phyloP scores from a whole-genome alignment of 805 yeast species.

The Cyberlindnera amylophila region DNA sequence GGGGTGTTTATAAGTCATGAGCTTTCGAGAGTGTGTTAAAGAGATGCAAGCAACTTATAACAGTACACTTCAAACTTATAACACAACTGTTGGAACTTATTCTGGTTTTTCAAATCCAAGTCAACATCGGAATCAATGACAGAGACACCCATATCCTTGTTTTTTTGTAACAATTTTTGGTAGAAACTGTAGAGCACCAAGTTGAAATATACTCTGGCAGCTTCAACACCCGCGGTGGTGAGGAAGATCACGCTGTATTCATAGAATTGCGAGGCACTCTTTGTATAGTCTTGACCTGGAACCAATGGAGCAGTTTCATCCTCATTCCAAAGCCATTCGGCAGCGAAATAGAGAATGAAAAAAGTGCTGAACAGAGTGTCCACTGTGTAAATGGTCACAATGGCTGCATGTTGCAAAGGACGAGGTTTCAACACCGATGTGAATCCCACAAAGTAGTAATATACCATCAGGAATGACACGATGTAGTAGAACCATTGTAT shows the following conservation, averaged over 20 bases:
- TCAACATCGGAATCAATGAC: conserved; percentile 32
- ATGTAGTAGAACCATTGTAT: conserved; percentile 81
- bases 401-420: conserved; percentile 57
- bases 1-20: neutral
- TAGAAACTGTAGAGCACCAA: conserved; percentile 57
- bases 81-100: conserved; percentile 27
- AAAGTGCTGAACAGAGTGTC: conserved; percentile 67
- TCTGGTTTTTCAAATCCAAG: conserved; percentile 32
- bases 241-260: conserved; percentile 57
- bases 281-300: conserved; percentile 28
- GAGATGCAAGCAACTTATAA: conserved; percentile 24
- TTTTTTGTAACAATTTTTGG: conserved; percentile 47
- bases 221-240: conserved; percentile 44
- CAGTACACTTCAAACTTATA: conserved; percentile 29
- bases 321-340: conserved; percentile 68
- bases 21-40: neutral
- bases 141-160: conserved; percentile 37
- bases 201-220: conserved; percentile 55
- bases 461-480: conserved; percentile 56
- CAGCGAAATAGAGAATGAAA: conserved; percentile 71
- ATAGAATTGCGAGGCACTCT: conserved; percentile 55
- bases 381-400: conserved; percentile 55
- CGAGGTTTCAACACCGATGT: conserved; percentile 48
- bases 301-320: conserved; percentile 24
- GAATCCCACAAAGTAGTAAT: conserved; percentile 62